Conservation (phyloP, 2,329 filamentous ascomycete species). For the Endoconidiophora laricicola region DNA sequence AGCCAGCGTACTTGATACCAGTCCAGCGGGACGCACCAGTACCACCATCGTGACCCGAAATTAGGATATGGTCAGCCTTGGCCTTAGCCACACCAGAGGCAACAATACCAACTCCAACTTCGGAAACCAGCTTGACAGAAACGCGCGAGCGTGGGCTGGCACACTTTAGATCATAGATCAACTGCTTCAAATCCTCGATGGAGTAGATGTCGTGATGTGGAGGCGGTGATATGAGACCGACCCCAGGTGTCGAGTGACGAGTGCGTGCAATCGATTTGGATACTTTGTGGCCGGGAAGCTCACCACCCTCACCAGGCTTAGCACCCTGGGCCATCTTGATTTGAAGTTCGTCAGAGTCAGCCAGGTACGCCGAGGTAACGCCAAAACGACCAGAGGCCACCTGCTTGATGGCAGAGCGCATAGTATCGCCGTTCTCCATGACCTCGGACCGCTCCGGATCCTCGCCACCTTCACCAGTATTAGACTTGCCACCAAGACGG, state of each 20-base stretch:
- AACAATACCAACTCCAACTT: slow-evolving; percentile 93
- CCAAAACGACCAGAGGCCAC: slow-evolving; percentile 91
- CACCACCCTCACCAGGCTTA: slow-evolving; percentile 94
- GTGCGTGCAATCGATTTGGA: slow-evolving; percentile 87
- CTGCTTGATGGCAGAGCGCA: slow-evolving; percentile 96
- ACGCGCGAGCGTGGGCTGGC: slow-evolving; percentile 82
- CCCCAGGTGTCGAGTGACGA: slow-evolving; percentile 87
- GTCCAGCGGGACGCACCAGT: slow-evolving; percentile 96
- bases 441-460: slow-evolving; percentile 78
- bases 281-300: slow-evolving; percentile 92
- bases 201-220: slow-evolving; percentile 98
- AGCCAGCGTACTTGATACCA: slow-evolving; percentile 94
- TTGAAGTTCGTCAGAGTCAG: slow-evolving; percentile 88
- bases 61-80: slow-evolving; percentile 90
- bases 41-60: slow-evolving; percentile 91
- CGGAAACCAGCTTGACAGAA: slow-evolving; percentile 93
- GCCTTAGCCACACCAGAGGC: slow-evolving; percentile 95
- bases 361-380: slow-evolving; percentile 86
- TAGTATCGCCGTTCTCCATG: slow-evolving; percentile 83
- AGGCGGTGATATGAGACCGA: slow-evolving; percentile 87
- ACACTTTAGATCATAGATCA: slow-evolving; percentile 96
- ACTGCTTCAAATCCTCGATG: slow-evolving; percentile 92
- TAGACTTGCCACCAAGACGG: slow-evolving; percentile 86
- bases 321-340: slow-evolving; percentile 99
- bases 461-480: slow-evolving; percentile 94